phyloP scores from a whole-genome alignment of 2,329 filamentous ascomycete species.

The Ophiostoma sp. region DNA sequence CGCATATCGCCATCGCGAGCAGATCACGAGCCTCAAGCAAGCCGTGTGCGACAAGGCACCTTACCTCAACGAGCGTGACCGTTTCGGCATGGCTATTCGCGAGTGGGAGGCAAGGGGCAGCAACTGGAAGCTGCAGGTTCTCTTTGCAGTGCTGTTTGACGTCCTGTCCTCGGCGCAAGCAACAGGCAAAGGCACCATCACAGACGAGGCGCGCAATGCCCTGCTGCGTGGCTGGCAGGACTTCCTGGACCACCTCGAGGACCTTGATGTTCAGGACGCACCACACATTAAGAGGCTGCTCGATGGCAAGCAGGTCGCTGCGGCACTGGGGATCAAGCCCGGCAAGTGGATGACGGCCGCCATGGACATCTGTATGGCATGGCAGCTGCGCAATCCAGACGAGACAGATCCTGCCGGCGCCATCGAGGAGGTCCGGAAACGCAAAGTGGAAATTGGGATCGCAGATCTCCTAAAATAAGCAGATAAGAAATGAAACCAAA shows the following conservation, averaged over 20 bases:
- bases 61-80: constrained; percentile 51
- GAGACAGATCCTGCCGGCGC: constrained; percentile 53
- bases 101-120: constrained; percentile 58
- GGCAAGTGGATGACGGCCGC: constrained; percentile 82
- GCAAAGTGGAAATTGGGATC: constrained; percentile 49
- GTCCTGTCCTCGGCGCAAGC: constrained; percentile 35
- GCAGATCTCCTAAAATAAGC: constrained; percentile 11
- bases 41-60: constrained; percentile 42
- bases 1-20: constrained; percentile 25
- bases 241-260: constrained; percentile 51
- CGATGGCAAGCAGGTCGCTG: constrained; percentile 68
- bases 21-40: constrained; percentile 41
- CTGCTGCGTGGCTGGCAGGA: constrained; percentile 48
- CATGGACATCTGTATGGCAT: constrained; percentile 72
- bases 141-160: constrained; percentile 64
- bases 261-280: constrained; percentile 53
- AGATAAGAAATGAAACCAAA: no score
- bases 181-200: constrained; percentile 17
- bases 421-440: constrained; percentile 53
- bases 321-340: constrained; percentile 62
- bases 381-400: constrained; percentile 78
- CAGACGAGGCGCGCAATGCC: constrained; percentile 37
- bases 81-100: constrained; percentile 68
- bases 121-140: constrained; percentile 65
- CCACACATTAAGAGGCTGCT: constrained; percentile 58